Evolutionary conservation across 257 asterid genomes (phyloP), one percentile per base, ranked within the genome.

Genomic region (Nicotiana tomentosiformis): DNA sequence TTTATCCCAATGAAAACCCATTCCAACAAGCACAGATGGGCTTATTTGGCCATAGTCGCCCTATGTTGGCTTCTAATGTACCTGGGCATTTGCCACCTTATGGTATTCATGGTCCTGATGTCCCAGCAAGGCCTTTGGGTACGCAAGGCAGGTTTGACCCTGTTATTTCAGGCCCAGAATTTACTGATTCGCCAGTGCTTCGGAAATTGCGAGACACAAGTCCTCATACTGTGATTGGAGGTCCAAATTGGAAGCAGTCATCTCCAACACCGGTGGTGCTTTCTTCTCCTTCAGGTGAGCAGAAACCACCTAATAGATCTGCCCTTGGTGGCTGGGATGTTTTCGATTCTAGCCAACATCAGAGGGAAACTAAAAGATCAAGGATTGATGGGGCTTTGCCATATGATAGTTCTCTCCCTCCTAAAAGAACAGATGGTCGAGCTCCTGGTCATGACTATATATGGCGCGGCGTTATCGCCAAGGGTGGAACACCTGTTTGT

Each of bases 401-500:
- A 46, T 72, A 83, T 83, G 89, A 83, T 77, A 82, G 87, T 51
- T 57, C 90, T 77, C 85, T 87, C 46, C 90, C 90, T 82, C 69
- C 86, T 66, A 90, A 86, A 82, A 85, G 89, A 89, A 80, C 86
- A 70, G 92, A 84, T 70, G 90, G 84, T 18, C 90, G 77, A 70
- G 87, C 69, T 56, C 18, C 88, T 72, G 97, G 91, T 56, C 86
- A 79, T 83, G 91, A 88, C 84, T 90, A 90, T 89, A 87, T 93
- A 89, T 96, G 99, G 99, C 89, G 93, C 65, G 99, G 99, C 74
- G 82, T 92, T 77, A 94, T 96, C 82, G 97, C 99, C 2, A 96
- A 94, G 90, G 98, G 99, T 61, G 98, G 99, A 83, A 89, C 95
- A 15, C 92, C 94, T 82, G 97, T 96, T 86, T 96, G 99, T 87